A percentile compares a stretch with the other conserved stretches of the same genome.
Evolutionary conservation across 2,329 filamentous ascomycete species (phyloP).

Genomic region (Colletotrichum cordylinicola): DNA sequence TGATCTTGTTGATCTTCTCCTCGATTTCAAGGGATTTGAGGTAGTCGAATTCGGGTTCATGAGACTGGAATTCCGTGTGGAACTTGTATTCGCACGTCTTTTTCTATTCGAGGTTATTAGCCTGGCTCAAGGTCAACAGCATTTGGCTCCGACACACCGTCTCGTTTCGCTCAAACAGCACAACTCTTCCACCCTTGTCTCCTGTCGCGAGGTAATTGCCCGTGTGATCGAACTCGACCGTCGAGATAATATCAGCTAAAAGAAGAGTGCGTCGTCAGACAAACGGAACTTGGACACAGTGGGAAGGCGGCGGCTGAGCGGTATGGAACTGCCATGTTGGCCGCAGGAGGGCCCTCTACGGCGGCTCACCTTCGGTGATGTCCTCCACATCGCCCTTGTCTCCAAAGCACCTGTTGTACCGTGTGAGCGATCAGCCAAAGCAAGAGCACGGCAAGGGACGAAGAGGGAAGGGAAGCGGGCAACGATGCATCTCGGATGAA

Average conservation of each 20-base stretch:
- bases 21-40: slow-evolving; percentile 99
- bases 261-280: slow-evolving; percentile 28
- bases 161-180: slow-evolving; percentile 92
- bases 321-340: background rate
- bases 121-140: background rate
- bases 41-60: slow-evolving; percentile 99
- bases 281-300: slow-evolving; percentile 20
- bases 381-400: slow-evolving; percentile 99
- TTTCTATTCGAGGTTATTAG: slow-evolving; percentile 69
- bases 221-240: slow-evolving; percentile 89
- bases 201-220: slow-evolving; percentile 91
- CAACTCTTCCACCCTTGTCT: slow-evolving; percentile 85
- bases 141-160: slow-evolving; percentile 67
- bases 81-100: slow-evolving; percentile 99
- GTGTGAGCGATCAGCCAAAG: slow-evolving; percentile 30
- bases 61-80: slow-evolving; percentile 99
- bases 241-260: slow-evolving; percentile 87
- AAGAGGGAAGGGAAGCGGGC: background rate
- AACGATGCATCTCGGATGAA: background rate
- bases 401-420: slow-evolving; percentile 83
- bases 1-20: slow-evolving; percentile 99
- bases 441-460: background rate
- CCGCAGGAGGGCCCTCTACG: background rate
- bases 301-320: background rate
- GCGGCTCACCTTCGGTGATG: slow-evolving; percentile 84